Conservation (phyloP, 1,284 basidiomycete species). For the Xerocomus subilludens region DNA sequence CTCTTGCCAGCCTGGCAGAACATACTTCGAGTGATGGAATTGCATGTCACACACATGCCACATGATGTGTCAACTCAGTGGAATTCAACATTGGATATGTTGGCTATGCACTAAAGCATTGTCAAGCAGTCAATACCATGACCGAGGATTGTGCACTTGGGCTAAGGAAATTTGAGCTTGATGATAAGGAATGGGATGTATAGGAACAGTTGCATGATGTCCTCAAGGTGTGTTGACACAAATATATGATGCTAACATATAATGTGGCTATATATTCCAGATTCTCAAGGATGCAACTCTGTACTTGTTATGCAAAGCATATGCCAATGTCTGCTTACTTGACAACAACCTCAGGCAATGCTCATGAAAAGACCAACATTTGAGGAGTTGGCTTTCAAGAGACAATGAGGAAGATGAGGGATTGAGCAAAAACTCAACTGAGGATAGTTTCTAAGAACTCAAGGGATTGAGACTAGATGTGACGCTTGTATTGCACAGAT, state of each 20-base stretch:
- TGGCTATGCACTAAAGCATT: slow-evolving; percentile 13
- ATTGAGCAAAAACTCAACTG: too few relatives aligned
- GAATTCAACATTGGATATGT: slow-evolving; percentile 17
- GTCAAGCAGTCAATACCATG: neutral
- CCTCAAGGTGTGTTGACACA: slow-evolving; percentile 33
- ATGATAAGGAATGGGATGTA: slow-evolving; percentile 38
- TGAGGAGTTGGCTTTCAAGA: too few relatives aligned
- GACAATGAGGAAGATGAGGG: too few relatives aligned
- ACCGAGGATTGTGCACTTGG: neutral
- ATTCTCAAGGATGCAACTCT: slow-evolving; percentile 19
- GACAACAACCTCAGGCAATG: too few relatives aligned
- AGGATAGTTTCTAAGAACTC: too few relatives aligned
- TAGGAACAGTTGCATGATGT: slow-evolving; percentile 44
- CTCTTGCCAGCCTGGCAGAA: slow-evolving; percentile 13
- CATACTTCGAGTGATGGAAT: neutral
- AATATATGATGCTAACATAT: neutral
- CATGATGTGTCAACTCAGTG: slow-evolving; percentile 14
- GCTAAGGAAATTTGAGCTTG: slow-evolving; percentile 34
- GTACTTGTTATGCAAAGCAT: too few relatives aligned
- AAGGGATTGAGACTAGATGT: too few relatives aligned
- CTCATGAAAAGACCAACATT: too few relatives aligned
- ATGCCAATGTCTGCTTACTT: too few relatives aligned
- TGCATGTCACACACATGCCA: neutral
- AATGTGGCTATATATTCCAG: neutral
- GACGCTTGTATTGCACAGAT: too few relatives aligned